Conservation (phyloP, 139 green algal species). For the Chlamydomonas asymmetrica region DNA sequence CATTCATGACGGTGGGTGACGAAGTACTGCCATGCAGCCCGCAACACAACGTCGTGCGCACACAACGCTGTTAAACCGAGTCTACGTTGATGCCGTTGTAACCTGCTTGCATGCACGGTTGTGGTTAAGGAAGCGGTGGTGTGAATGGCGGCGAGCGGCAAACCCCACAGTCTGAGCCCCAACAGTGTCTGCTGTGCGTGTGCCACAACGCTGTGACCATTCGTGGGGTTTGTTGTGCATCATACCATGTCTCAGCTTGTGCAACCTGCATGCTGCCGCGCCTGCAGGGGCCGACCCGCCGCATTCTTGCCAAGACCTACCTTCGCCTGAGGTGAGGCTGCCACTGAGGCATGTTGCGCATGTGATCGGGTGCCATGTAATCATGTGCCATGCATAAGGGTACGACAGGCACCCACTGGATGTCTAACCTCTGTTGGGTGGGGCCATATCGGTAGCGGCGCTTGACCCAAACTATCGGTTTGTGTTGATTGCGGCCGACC, state of each 20-base stretch:
- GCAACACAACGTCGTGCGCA: too few species aligned
- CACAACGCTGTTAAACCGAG: neutral
- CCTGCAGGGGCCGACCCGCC: constrained; percentile 37
- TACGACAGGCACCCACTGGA: too few species aligned
- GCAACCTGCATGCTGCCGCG: neutral
- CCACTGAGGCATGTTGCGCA: too few species aligned
- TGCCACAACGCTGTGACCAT: neutral
- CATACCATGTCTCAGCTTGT: neutral
- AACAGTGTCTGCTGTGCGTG: neutral
- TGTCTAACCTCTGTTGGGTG: too few species aligned
- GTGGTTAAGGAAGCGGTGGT: neutral
- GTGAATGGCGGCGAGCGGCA: neutral
- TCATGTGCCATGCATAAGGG: too few species aligned
- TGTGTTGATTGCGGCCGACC: too few species aligned
- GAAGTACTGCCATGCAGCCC: neutral
- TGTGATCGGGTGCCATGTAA: too few species aligned
- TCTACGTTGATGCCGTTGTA: neutral
- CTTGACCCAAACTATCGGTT: too few species aligned
- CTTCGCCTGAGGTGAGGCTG: constrained; percentile 70
- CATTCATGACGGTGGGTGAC: constrained; percentile 66
- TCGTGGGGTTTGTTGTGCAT: neutral
- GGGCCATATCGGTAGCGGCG: too few species aligned
- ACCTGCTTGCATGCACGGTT: neutral
- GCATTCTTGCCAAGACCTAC: constrained; percentile 72
- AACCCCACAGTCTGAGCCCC: neutral